phyloP scores from a whole-genome alignment of 2,329 filamentous ascomycete species.

The Didymosphaeria variabile region DNA sequence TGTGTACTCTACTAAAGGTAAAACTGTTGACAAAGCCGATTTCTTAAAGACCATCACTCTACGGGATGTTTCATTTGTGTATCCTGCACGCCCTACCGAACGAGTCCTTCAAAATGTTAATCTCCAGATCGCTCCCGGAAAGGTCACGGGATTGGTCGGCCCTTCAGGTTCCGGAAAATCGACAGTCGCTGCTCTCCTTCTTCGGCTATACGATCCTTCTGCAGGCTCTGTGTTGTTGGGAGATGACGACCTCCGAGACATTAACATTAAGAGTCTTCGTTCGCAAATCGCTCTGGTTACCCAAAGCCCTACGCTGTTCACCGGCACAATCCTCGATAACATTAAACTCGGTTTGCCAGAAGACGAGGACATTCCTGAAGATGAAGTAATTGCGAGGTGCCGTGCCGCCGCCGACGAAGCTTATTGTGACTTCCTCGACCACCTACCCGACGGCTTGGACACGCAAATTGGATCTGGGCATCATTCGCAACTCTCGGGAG shows the following conservation, averaged over 20 bases:
- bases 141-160: slow-evolving; percentile 57
- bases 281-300: slow-evolving; percentile 45
- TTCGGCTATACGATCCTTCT: slow-evolving; percentile 51
- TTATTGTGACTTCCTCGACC: slow-evolving; percentile 55
- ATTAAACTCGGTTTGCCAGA: slow-evolving; percentile 44
- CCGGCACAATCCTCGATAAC: slow-evolving; percentile 48
- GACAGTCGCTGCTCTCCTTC: slow-evolving; percentile 54
- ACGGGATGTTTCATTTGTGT: slow-evolving; percentile 53
- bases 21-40: slow-evolving; percentile 24
- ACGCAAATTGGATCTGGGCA: slow-evolving; percentile 45
- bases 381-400: slow-evolving; percentile 57
- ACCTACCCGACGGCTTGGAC: slow-evolving; percentile 46
- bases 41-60: slow-evolving; percentile 47
- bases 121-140: slow-evolving; percentile 48
- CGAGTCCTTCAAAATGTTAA: slow-evolving; percentile 51
- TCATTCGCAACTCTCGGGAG: slow-evolving; percentile 47
- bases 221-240: slow-evolving; percentile 41
- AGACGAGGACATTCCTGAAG: slow-evolving; percentile 31
- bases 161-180: slow-evolving; percentile 57
- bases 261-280: slow-evolving; percentile 44
- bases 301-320: slow-evolving; percentile 46
- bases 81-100: slow-evolving; percentile 54
- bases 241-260: slow-evolving; percentile 33
- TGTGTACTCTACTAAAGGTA: slow-evolving; percentile 45
- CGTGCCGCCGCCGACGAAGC: slow-evolving; percentile 63